These are phyloP conservation scores for Ehretia macrophylla DNA, from an alignment of 257 asterid genomes.

Conservation along the genomic window DNA sequence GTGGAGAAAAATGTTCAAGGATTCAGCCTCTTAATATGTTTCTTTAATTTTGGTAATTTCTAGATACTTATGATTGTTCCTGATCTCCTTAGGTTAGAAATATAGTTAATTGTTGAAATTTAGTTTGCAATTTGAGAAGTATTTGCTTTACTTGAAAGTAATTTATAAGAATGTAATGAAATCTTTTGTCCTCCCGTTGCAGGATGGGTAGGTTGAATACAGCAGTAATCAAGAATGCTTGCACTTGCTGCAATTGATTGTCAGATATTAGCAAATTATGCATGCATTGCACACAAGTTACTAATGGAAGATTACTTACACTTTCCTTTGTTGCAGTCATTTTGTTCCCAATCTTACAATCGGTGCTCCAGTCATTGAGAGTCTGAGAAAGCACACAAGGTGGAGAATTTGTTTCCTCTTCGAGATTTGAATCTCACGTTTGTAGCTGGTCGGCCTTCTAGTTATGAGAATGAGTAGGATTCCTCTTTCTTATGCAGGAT, in stretches of 20 bases:
- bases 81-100: not conserved
- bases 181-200: conserved; percentile 35
- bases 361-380: conserved; percentile 88
- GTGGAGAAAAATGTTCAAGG: no score
- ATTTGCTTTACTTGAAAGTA: not conserved
- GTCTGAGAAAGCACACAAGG: conserved; percentile 87
- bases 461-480: no score
- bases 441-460: no score
- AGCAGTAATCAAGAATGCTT: not conserved
- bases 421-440: no score
- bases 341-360: conserved; percentile 89
- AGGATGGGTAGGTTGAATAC: conserved; percentile 88
- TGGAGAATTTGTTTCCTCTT: conserved; percentile 15
- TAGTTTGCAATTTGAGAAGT: not conserved
- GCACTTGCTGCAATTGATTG: conserved; percentile 12
- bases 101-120: not conserved
- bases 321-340: conserved; percentile 47
- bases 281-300: conserved; percentile 6
- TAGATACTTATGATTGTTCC: no score
- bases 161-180: conserved; percentile 42
- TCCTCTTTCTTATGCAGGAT: conserved; percentile 41
- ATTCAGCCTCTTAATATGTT: no score
- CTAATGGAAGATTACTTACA: conserved; percentile 6
- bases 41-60: no score
- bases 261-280: conserved; percentile 7